Evolutionary conservation across 169 alveolate genomes (phyloP), one percentile per base, ranked within the genome.

Genomic region (Eimeria acervulina): DNA sequence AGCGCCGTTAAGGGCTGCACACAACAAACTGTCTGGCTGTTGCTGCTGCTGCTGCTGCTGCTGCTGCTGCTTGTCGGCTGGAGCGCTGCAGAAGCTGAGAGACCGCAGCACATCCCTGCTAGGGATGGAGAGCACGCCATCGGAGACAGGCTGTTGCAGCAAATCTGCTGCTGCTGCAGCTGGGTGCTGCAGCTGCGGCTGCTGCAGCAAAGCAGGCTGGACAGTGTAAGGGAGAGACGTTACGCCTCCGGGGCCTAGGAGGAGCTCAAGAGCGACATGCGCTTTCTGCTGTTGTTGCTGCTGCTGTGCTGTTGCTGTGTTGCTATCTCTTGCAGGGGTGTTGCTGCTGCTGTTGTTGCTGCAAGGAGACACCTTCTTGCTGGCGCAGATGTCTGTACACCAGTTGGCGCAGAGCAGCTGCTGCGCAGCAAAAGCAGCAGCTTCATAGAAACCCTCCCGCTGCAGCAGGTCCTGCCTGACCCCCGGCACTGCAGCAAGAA

Each of bases 241-340:
- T 31, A 83, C 91, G 19, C 91, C 91, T 28, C 91, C 91, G 12
- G 91, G 74, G 91, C 91, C 91, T 13, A 83, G 91, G 17, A 83
- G 91, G 76, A 47, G 70, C 47, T 83, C 91, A 10, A 83, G 91
- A 23, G 91, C 17, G 6, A 83, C 76, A 51, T 61, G 61, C 0
- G 91, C 55, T 40, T 44, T 61, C 52, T 83, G 91, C 66, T 81
- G 91, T 74, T 12, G 76, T 7, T 28, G 91, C 91, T 83, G 91
- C 61, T 40, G 59, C 89, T 36, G 55, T 17, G 2, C 59, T 51
- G 15, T 8, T 36, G 28, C 61, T n/a, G 26, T 28, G 63, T 31
- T 42, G 42, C 66, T n/a, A n/a, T n/a, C n/a, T n/a, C n/a, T n/a
- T n/a, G n/a, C n/a, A n/a, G n/a, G n/a, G n/a, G n/a, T 51, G 74